These are phyloP conservation scores for Aeschynomene evenia DNA, from an alignment of 306 rosid species.

Conservation along the genomic window DNA sequence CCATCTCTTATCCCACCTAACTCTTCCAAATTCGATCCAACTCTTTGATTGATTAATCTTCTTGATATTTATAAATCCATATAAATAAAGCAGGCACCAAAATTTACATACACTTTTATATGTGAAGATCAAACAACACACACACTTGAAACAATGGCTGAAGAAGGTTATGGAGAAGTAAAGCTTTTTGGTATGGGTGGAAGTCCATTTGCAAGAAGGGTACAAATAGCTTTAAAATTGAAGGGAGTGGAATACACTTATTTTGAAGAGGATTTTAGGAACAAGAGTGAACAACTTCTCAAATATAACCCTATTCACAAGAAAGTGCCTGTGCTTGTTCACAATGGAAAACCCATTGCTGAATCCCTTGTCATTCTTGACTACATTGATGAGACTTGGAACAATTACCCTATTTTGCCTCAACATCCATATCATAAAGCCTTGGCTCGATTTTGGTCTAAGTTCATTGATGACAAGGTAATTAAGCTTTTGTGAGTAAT, in stretches of 20 bases:
- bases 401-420: conserved; percentile 28
- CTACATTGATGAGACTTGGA: conserved; percentile 60
- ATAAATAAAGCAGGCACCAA: neutral
- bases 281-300: conserved; percentile 51
- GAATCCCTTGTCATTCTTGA: conserved; percentile 60
- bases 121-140: no score
- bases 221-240: conserved; percentile 37
- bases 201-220: conserved; percentile 38
- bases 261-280: conserved; percentile 41
- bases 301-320: conserved; percentile 55
- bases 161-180: conserved; percentile 18
- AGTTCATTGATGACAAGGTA: conserved; percentile 39
- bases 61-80: neutral
- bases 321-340: conserved; percentile 60
- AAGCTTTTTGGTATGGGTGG: conserved; percentile 20
- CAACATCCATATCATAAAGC: conserved; percentile 18
- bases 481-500: neutral
- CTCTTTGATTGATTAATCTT: neutral
- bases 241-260: conserved; percentile 47
- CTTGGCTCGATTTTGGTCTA: conserved; percentile 34
- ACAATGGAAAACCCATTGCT: conserved; percentile 39
- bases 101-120: no score
- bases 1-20: neutral
- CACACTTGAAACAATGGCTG: conserved; percentile 34
- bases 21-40: neutral